phyloP scores from a whole-genome alignment of 2,329 filamentous ascomycete genomes.

The Zymoseptoria tritici region DNA sequence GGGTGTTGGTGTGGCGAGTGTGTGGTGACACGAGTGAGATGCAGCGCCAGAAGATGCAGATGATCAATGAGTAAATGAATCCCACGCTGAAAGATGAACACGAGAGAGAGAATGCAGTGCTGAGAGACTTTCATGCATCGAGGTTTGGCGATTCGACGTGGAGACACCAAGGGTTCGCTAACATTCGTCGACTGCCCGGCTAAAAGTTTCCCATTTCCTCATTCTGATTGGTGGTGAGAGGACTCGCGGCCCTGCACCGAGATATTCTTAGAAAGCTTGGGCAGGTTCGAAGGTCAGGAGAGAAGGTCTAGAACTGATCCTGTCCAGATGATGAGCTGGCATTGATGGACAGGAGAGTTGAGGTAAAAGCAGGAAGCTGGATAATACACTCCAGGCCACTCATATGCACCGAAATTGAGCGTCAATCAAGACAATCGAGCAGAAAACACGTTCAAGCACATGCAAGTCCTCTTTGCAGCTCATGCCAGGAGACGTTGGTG shows the following conservation, averaged over 20 bases:
- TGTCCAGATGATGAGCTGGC: not conserved
- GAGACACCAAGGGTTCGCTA: slow-evolving; percentile 5
- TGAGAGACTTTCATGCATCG: slow-evolving; percentile 6
- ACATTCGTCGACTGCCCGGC: slow-evolving; percentile 2
- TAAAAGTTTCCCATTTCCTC: not conserved
- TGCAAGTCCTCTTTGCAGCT: too few species aligned
- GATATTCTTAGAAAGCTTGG: slow-evolving; percentile 4
- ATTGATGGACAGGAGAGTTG: not conserved
- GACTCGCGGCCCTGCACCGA: slow-evolving; percentile 8
- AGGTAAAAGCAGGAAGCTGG: not conserved
- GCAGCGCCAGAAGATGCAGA: not conserved
- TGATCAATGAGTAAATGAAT: too few species aligned
- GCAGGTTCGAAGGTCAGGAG: slow-evolving; percentile 2
- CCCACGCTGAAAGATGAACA: slow-evolving; percentile 1
- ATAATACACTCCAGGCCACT: not conserved
- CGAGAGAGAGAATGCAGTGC: not conserved
- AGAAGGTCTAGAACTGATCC: slow-evolving; percentile 4
- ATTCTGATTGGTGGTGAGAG: slow-evolving; percentile 10
- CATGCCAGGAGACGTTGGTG: not conserved
- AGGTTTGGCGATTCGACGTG: slow-evolving; percentile 5
- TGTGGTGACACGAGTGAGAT: slow-evolving; percentile 1
- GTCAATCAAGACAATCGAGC: too few species aligned
- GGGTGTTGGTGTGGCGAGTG: not conserved
- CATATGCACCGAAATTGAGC: too few species aligned
- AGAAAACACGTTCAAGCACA: too few species aligned